A percentile compares a stretch with the other conserved stretches of the same genome.
phyloP scores from a whole-genome alignment of 116 monocot species.

The Trichopus zeylanicus region DNA sequence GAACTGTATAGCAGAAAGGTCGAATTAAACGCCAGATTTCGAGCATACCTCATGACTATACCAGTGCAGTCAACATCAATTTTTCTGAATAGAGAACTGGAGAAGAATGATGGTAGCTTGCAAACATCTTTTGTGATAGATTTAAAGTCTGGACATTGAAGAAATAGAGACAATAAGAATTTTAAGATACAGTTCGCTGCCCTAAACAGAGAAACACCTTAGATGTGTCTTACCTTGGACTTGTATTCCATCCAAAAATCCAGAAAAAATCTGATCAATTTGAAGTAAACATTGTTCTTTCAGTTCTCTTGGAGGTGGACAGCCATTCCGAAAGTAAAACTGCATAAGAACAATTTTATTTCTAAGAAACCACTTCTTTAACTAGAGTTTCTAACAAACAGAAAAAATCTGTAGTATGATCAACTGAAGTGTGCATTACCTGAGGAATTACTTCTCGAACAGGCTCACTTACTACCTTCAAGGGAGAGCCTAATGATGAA shows the following conservation, averaged over 20 bases:
- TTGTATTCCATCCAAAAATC: constrained; percentile 57
- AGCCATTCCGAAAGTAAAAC: constrained; percentile 94
- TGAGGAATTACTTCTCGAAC: constrained; percentile 76
- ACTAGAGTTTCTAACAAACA: too few species aligned
- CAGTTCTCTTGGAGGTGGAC: constrained; percentile 60
- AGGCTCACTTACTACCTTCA: constrained; percentile 66
- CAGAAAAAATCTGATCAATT: constrained; percentile 65
- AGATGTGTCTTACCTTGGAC: constrained; percentile 41
- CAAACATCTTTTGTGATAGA: constrained; percentile 80
- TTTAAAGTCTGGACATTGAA: constrained; percentile 52
- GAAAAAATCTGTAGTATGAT: too few species aligned
- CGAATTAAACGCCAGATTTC: not conserved
- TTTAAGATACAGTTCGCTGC: not conserved
- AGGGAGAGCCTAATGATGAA: constrained; percentile 58
- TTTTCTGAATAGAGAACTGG: constrained; percentile 65
- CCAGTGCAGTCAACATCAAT: constrained; percentile 58
- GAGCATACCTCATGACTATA: constrained; percentile 54
- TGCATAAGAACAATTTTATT: constrained; percentile 8
- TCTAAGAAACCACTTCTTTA: not conserved
- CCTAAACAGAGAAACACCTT: not conserved
- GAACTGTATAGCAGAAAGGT: not conserved
- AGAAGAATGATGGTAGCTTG: constrained; percentile 90
- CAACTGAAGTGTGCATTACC: constrained; percentile 25
- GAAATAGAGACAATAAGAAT: not conserved
- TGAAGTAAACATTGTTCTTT: constrained; percentile 67